These are phyloP conservation scores for Diaporthe citriasiana DNA, from an alignment of 2,329 filamentous ascomycete species.

Conservation along the genomic window DNA sequence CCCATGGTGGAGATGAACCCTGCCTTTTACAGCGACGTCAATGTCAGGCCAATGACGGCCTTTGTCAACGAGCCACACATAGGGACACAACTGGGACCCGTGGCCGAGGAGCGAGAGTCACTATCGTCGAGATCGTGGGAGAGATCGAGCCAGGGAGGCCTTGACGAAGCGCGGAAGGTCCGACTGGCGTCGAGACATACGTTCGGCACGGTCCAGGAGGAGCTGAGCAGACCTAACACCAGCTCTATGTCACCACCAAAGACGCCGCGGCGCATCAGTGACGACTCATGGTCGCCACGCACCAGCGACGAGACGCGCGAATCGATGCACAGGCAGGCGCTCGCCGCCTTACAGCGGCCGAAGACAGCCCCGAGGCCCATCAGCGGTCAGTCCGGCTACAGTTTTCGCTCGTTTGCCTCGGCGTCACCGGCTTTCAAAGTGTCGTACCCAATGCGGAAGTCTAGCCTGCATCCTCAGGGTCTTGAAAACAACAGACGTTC, in stretches of 20 bases:
- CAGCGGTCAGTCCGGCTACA: conserved; percentile 36
- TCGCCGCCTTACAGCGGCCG: conserved; percentile 35
- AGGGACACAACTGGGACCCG: conserved; percentile 50
- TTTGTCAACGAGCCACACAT: conserved; percentile 31
- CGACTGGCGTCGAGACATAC: conserved; percentile 36
- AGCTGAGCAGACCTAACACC: conserved; percentile 38
- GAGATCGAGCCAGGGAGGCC: conserved; percentile 31
- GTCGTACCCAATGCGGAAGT: conserved; percentile 33
- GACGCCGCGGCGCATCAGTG: conserved; percentile 35
- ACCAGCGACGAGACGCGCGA: conserved; percentile 49
- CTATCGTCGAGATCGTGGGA: conserved; percentile 33
- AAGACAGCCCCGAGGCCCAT: conserved; percentile 19
- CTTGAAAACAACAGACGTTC: conserved; percentile 11
- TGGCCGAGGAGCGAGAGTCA: conserved; percentile 54
- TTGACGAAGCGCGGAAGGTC: conserved; percentile 46
- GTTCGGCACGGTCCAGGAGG: conserved; percentile 45
- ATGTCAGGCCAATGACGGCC: conserved; percentile 35
- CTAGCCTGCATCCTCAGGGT: conserved; percentile 22
- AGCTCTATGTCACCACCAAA: conserved; percentile 44
- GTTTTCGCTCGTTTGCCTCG: conserved; percentile 38
- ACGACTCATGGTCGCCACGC: conserved; percentile 33
- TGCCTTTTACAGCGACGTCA: conserved; percentile 18
- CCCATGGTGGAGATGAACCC: conserved; percentile 13
- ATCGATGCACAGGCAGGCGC: conserved; percentile 31
- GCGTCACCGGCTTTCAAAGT: conserved; percentile 19